Percentiles rank a stretch among this genome's conserved stretches.
phyloP scores from a whole-genome alignment of 2,329 filamentous ascomycete species.

The Calonectria pauciramosa region DNA sequence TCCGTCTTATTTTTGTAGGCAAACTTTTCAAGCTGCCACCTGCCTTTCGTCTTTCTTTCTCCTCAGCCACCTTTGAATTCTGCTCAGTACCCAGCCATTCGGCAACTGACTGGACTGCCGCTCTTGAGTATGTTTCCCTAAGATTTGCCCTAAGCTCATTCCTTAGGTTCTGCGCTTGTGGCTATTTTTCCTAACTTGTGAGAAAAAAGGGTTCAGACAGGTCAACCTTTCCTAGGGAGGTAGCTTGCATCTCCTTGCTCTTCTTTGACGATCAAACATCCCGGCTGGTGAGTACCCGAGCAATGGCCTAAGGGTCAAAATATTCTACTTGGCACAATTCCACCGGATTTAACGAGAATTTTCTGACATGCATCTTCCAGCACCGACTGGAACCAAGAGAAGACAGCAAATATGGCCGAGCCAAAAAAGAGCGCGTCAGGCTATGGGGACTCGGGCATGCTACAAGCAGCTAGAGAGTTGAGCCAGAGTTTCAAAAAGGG shows the following conservation, averaged over 20 bases:
- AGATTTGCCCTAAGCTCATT: neutral
- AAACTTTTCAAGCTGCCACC: neutral
- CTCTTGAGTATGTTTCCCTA: neutral
- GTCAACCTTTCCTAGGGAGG: neutral
- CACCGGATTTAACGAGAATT: neutral
- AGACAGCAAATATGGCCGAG: neutral
- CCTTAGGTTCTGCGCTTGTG: neutral
- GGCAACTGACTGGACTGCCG: neutral
- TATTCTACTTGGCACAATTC: neutral
- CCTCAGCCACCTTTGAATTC: neutral
- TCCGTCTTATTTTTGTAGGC: neutral
- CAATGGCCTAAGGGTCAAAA: neutral
- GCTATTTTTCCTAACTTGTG: too few species aligned
- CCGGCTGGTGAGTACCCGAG: neutral
- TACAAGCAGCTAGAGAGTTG: constrained; percentile 47
- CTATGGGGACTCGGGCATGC: constrained; percentile 42
- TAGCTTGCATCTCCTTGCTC: neutral
- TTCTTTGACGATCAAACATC: neutral
- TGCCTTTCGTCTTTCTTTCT: neutral
- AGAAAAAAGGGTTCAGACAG: neutral
- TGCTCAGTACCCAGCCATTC: neutral
- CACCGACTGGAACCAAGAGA: too few species aligned
- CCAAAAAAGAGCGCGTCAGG: constrained; percentile 29
- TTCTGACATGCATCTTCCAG: neutral
- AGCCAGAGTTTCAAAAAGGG: constrained; percentile 43